phyloP scores from a whole-genome alignment of 805 yeast species.

The Hanseniaspora mollemarum region DNA sequence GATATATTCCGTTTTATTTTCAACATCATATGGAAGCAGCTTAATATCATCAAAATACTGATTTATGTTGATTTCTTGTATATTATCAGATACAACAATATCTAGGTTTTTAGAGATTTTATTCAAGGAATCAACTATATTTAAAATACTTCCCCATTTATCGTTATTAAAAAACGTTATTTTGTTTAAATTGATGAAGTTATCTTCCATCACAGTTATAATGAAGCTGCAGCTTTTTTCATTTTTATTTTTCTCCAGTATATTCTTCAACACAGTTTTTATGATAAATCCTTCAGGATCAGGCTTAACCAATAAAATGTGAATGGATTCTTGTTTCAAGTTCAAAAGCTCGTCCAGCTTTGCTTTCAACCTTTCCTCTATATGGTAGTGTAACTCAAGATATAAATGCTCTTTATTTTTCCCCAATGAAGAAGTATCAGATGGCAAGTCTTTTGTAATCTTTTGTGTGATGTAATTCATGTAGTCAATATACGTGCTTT shows the following conservation, averaged over 20 bases:
- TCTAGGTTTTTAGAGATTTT: not conserved
- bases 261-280: not conserved
- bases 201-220: not conserved
- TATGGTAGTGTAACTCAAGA: not conserved
- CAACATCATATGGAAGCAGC: too few relatives aligned
- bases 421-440: not conserved
- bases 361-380: not conserved
- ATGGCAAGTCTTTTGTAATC: not conserved
- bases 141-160: not conserved
- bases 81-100: not conserved
- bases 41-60: not conserved
- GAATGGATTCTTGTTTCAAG: not conserved
- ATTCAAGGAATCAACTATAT: not conserved
- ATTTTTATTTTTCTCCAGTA: not conserved
- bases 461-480: conserved; percentile 15
- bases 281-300: not conserved
- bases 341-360: not conserved
- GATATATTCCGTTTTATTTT: not conserved
- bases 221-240: too few relatives aligned
- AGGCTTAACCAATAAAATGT: not conserved
- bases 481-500: conserved; percentile 29
- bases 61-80: not conserved
- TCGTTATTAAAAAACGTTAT: not conserved
- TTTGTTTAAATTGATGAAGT: not conserved
- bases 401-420: not conserved